Conservation (phyloP, 495 filamentous ascomycete species). For the Neurospora tetrasperma region DNA sequence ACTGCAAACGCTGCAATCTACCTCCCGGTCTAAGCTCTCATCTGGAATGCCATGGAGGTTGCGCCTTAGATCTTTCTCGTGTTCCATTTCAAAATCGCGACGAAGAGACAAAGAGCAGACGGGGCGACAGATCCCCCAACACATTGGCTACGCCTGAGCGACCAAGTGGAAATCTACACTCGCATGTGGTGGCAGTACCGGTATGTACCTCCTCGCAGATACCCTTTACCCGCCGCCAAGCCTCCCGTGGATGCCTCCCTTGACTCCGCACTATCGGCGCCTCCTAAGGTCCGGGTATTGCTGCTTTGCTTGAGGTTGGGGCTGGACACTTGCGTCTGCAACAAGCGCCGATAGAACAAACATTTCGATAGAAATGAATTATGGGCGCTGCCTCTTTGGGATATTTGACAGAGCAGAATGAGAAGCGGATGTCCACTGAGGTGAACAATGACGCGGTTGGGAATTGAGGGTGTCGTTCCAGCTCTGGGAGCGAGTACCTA, state of each 20-base stretch:
- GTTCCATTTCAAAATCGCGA: not conserved
- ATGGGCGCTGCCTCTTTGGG: not conserved
- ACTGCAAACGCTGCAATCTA: not conserved
- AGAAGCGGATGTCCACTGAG: not conserved
- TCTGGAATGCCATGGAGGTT: not conserved
- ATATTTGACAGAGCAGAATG: not conserved
- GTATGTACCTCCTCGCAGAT: not conserved
- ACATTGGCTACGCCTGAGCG: not conserved
- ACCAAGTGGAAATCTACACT: not conserved
- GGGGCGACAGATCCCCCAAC: not conserved
- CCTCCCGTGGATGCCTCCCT: not conserved
- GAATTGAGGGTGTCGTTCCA: not conserved
- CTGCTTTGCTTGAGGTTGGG: not conserved
- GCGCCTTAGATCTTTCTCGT: not conserved
- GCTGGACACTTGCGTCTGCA: not conserved
- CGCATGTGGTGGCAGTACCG: not conserved
- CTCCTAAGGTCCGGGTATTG: not conserved
- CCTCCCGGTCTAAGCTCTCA: not conserved
- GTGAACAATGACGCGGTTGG: not conserved
- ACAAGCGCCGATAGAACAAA: not conserved
- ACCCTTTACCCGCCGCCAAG: not conserved
- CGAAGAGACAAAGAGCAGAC: not conserved
- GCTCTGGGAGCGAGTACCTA: not conserved
- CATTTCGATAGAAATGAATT: not conserved
- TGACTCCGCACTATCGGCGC: not conserved